Base-by-base conservation (phyloP, 2,329 filamentous ascomycete species). In the Rachicladosporium sp. region DNA sequence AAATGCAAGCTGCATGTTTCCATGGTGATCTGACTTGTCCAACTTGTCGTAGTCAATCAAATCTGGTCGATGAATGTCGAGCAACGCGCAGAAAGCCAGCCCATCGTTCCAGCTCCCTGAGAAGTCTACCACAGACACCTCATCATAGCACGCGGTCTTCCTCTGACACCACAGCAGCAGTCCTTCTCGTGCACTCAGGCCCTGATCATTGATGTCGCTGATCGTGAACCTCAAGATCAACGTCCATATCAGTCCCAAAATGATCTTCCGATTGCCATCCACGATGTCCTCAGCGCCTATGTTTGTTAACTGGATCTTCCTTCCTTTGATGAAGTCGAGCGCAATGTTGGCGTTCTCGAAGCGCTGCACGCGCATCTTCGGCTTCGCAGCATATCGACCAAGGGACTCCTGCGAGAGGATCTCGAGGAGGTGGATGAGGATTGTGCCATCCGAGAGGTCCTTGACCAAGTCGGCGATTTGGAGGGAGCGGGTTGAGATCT, bases 331-430 rank as follows among this genome's bases (percentile, higher is more conserved):
- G 55, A 91, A 98, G 63, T 95, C 80, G 46, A 98, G 78, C 36
- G 86, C 85, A 51, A 88, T 80, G 68, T 96, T 96, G 61, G 91
- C 89, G 73, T 98, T 98, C 63, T 98, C 91, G 63, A 96, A 98
- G 52, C 79, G 80, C 67, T 98, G 91, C 38, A 98, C 91, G 42
- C 91, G 86, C 51, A 98, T 73, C 66, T 94, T 95, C 31, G 91
- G 91, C 55, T 89, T 93, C 39, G 89, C 84, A 47, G 91, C 91
- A 74, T 98, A 98, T 61, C 89, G 84, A 49, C 91, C 91, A 44
- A 98, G 80, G 6, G 88, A 93, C 64, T 96, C 91, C 58, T 80
- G 80, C 46, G 88, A 93, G 38, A 98, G 80, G 60, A 91, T 91
- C 69, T 98, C 91, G 55, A 98, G 82, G 36, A 98, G 78, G 65